Percentiles rank a stretch among this genome's conserved stretches.
Conservation (phyloP, 1,284 basidiomycete species). For the Garcileccinum viscosum region DNA sequence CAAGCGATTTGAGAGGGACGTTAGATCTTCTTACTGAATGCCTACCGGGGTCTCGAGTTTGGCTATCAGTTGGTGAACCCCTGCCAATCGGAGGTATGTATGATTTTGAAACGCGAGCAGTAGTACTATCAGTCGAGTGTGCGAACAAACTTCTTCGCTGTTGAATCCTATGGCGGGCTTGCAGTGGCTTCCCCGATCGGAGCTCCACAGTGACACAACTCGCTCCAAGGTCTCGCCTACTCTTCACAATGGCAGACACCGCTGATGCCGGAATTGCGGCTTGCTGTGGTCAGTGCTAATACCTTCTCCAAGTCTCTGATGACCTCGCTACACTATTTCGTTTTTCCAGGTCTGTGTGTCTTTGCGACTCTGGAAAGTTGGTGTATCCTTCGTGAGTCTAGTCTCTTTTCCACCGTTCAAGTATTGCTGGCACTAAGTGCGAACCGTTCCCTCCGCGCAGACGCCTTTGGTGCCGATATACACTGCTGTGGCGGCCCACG, state of each 20-base stretch:
- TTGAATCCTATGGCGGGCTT: not conserved
- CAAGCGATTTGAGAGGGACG: not conserved
- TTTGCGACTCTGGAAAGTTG: constrained; percentile 26
- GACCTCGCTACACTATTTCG: not conserved
- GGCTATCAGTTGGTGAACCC: not conserved
- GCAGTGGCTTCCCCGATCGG: not conserved
- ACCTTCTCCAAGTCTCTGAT: not conserved
- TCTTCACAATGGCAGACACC: constrained; percentile 26
- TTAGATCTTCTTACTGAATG: not conserved
- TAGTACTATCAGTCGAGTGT: not conserved
- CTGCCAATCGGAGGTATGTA: too few species aligned
- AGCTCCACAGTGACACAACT: not conserved
- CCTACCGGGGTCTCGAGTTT: not conserved
- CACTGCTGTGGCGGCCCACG: constrained; percentile 34
- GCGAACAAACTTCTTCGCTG: not conserved
- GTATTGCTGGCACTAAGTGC: not conserved
- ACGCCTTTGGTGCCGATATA: constrained; percentile 30
- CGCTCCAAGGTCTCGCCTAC: not conserved
- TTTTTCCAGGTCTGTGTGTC: constrained; percentile 24
- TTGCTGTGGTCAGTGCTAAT: constrained; percentile 30
- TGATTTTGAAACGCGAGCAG: too few species aligned
- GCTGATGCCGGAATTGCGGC: constrained; percentile 9
- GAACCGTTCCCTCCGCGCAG: constrained; percentile 10
- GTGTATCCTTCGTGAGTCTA: constrained; percentile 36
- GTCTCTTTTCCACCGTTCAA: not conserved